Evolutionary conservation across 2,329 filamentous ascomycete species (phyloP), one percentile per base, ranked within the genome.

Genomic region (Fusarium vanettenii): DNA sequence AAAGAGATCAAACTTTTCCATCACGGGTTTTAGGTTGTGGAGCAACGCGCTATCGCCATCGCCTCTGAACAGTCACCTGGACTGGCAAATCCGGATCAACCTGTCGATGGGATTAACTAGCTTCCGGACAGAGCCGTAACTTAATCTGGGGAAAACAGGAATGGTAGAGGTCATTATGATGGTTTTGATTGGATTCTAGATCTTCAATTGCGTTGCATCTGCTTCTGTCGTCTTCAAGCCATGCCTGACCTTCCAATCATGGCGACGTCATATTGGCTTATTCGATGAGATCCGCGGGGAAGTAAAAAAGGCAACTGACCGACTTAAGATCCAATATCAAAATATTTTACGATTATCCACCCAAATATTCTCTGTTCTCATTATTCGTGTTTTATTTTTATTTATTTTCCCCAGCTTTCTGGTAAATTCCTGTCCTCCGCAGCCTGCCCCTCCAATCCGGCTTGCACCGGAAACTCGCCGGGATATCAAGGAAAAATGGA

Each of bases 1-100:
- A 65, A 69, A 66, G 56, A 59, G 56, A 72, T 73, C 73, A 79
- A 76, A 79, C 65, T 78, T 79, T 79, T 79, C 69, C 43, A 76
- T 74, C 74, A 72, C 71, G 70, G 69, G 65, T 68, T 61, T 63
- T 67, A 66, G 69, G 67, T 70, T 71, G 76, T 79, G 76, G 76
- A 79, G 69, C 63, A 68, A 57, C 59, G 60, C 66, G 66, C 70
- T 67, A 65, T 45, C 62, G 59, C 56, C 67, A 55, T 56, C 60
- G 31, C 60, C 63, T 61, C 72, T 66, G 61, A 27, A 43, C 62
- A 57, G 76, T 55, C 48, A 55, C 48, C 48, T 55, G 25, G 18
- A 29, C 48, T 55, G 25, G 48, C 48, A 31, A 29, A 55, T 55
- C 48, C 48, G 48, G 48, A 55, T 55, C 48, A 55, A 55, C 27